Conservation (phyloP, 2,329 filamentous ascomycete genomes). For the Fusarium austroafricanum region DNA sequence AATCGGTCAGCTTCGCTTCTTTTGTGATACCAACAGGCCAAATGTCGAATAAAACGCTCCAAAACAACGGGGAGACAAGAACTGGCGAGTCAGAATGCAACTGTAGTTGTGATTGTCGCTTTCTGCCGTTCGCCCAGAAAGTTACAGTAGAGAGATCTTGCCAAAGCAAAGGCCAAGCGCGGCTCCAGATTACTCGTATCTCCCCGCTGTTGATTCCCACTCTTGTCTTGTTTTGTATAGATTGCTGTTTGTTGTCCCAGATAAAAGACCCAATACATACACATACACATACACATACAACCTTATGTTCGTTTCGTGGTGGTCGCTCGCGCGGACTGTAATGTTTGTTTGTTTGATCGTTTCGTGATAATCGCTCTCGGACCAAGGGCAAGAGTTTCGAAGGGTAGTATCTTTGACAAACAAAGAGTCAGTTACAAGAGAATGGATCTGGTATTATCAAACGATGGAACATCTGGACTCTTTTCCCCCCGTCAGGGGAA, state of each 20-base stretch:
- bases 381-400: not conserved
- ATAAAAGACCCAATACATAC: not conserved
- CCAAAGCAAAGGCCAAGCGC: not conserved
- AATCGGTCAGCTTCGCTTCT: conserved; percentile 19
- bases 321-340: conserved; percentile 14
- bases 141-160: not conserved
- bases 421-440: not conserved
- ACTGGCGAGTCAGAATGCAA: not conserved
- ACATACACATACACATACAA: conserved; percentile 1
- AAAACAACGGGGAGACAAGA: not conserved
- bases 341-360: conserved; percentile 18
- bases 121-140: not conserved
- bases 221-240: not conserved
- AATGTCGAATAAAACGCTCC: not conserved
- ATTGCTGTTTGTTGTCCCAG: not conserved
- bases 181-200: not conserved
- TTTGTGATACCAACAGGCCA: not conserved
- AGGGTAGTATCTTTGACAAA: not conserved
- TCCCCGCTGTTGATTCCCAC: not conserved
- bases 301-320: not conserved
- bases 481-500: conserved; percentile 45
- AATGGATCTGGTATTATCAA: conserved; percentile 16
- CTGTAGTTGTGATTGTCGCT: not conserved
- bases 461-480: not conserved
- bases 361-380: conserved; percentile 1